Conservation (phyloP, 2,329 filamentous ascomycete genomes). For the Talaromyces sp. region DNA sequence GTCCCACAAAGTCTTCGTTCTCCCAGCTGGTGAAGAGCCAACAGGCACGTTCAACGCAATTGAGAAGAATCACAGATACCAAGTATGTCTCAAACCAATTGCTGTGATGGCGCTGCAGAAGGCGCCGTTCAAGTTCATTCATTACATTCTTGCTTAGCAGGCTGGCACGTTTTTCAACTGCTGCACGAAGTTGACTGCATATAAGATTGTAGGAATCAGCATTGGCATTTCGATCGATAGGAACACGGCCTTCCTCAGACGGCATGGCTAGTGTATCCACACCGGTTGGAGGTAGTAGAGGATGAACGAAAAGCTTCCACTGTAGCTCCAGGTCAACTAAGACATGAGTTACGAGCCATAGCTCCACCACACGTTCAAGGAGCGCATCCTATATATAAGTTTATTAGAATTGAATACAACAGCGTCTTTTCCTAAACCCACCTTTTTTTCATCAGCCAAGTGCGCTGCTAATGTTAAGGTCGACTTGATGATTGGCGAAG, state of each 20-base stretch:
- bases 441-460: slow-evolving; percentile 35
- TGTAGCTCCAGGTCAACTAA: slow-evolving; percentile 46
- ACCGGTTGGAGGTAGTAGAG: slow-evolving; percentile 33
- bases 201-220: slow-evolving; percentile 47
- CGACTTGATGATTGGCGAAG: slow-evolving; percentile 47
- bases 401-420: slow-evolving; percentile 14
- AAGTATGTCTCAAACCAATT: slow-evolving; percentile 56
- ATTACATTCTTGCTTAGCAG: slow-evolving; percentile 51
- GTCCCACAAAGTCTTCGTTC: slow-evolving; percentile 32
- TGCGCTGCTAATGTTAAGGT: slow-evolving; percentile 42
- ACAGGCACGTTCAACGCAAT: slow-evolving; percentile 56
- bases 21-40: slow-evolving; percentile 55
- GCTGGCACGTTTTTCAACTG: slow-evolving; percentile 51
- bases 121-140: slow-evolving; percentile 56
- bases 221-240: slow-evolving; percentile 37
- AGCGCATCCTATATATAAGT: slow-evolving; percentile 39
- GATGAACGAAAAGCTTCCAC: slow-evolving; percentile 49
- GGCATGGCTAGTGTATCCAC: slow-evolving; percentile 34
- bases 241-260: slow-evolving; percentile 37
- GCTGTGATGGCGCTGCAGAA: slow-evolving; percentile 54
- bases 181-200: slow-evolving; percentile 50
- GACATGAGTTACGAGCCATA: slow-evolving; percentile 54
- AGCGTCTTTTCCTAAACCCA: slow-evolving; percentile 16
- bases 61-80: slow-evolving; percentile 54
- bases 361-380: slow-evolving; percentile 48